A percentile compares a stretch with the other conserved stretches of the same genome.
Evolutionary conservation across 441 rosid genomes (phyloP).

Genomic region (Eutrema salsugineum): DNA sequence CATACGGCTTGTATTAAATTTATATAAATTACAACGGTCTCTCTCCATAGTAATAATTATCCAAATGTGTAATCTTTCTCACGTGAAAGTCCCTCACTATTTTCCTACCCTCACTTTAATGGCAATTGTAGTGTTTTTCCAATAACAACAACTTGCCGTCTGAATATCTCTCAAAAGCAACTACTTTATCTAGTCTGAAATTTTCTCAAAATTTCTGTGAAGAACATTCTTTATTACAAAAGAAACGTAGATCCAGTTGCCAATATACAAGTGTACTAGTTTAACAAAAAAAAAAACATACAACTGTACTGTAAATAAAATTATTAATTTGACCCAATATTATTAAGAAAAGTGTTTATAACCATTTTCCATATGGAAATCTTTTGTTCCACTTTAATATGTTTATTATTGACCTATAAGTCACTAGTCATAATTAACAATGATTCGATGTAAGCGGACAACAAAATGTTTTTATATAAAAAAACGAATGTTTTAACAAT

Average conservation of each 20-base stretch:
- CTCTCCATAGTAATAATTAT: not conserved
- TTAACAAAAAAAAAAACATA: not conserved
- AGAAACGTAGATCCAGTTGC: not conserved
- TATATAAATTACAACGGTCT: not conserved
- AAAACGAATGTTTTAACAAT: not conserved
- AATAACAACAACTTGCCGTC: not conserved
- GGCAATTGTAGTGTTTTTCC: not conserved
- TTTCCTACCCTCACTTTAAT: slow-evolving; percentile 7
- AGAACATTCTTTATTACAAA: not conserved
- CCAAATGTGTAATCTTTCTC: not conserved
- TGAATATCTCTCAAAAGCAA: not conserved
- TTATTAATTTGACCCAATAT: not conserved
- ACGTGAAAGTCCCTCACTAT: slow-evolving; percentile 1
- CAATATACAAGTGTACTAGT: too few species aligned
- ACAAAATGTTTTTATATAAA: not conserved
- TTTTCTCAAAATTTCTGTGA: not conserved
- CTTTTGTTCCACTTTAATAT: not conserved
- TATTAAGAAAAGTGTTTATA: not conserved
- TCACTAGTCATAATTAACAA: not conserved
- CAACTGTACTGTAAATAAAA: not conserved
- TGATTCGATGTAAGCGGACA: not conserved
- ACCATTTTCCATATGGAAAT: not conserved
- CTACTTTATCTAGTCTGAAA: not conserved
- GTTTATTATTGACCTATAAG: not conserved
- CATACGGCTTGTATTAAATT: not conserved